Evolutionary conservation across 2,329 filamentous ascomycete genomes (phyloP).

Genomic region (Penicillium sp.): DNA sequence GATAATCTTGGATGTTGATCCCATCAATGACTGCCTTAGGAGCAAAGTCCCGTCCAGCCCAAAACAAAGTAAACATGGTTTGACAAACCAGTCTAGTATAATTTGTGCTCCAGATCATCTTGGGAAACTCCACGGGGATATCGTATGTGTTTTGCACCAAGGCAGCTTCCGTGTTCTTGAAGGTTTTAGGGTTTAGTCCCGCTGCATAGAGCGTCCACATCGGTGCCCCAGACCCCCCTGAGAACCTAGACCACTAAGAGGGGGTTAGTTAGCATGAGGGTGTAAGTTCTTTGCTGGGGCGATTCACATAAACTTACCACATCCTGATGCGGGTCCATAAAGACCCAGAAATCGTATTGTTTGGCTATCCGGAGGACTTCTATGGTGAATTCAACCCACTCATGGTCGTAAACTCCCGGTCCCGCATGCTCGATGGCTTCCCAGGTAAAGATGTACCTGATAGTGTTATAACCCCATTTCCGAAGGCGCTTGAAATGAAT

Average conservation of each 20-base stretch:
- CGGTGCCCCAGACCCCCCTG: slow-evolving; percentile 90
- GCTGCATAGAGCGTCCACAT: slow-evolving; percentile 98
- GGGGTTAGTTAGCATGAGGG: slow-evolving; percentile 29
- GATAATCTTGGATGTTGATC: slow-evolving; percentile 92
- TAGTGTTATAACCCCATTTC: slow-evolving; percentile 91
- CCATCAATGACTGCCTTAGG: slow-evolving; percentile 95
- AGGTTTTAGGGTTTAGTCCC: slow-evolving; percentile 81
- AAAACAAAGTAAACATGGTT: slow-evolving; percentile 93
- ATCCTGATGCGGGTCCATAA: slow-evolving; percentile 99
- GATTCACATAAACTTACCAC: slow-evolving; percentile 62
- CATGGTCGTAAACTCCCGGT: slow-evolving; percentile 88
- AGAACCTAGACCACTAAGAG: slow-evolving; percentile 82
- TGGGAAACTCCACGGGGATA: slow-evolving; percentile 81
- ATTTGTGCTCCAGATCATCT: slow-evolving; percentile 99
- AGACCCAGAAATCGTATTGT: slow-evolving; percentile 89
- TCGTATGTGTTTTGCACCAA: slow-evolving; percentile 93
- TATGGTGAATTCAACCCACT: slow-evolving; percentile 90
- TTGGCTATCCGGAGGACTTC: slow-evolving; percentile 79
- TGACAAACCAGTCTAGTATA: slow-evolving; percentile 84
- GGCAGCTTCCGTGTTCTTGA: slow-evolving; percentile 83
- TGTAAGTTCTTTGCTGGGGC: not conserved
- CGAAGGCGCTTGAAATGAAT: slow-evolving; percentile 82
- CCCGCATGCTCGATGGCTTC: slow-evolving; percentile 95
- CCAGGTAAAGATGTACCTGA: slow-evolving; percentile 97
- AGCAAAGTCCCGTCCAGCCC: slow-evolving; percentile 84